phyloP scores from a whole-genome alignment of 1,139 yeast species.

The Lodderomyces orthopsilosis region DNA sequence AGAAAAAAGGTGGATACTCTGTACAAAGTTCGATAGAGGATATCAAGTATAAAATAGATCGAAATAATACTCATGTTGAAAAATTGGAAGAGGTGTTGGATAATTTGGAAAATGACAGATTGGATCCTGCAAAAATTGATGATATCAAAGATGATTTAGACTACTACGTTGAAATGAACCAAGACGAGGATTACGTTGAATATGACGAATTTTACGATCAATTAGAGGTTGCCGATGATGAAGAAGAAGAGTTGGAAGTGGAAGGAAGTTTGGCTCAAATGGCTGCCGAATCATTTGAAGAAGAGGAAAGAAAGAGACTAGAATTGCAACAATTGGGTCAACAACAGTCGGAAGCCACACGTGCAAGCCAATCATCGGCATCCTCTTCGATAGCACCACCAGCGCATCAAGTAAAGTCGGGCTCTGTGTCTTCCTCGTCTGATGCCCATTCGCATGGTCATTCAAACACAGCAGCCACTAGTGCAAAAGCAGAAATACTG shows the following conservation, averaged over 20 bases:
- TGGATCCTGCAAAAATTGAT: slow-evolving; percentile 79
- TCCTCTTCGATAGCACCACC: slow-evolving; percentile 4
- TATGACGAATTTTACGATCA: slow-evolving; percentile 93
- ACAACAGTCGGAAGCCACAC: slow-evolving; percentile 8
- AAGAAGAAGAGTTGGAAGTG: slow-evolving; percentile 34
- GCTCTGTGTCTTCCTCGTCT: slow-evolving; percentile 3
- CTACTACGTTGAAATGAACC: slow-evolving; percentile 92
- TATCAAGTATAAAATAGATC: slow-evolving; percentile 60
- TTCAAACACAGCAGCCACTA: background rate
- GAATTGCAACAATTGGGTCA: slow-evolving; percentile 6
- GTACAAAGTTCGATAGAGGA: slow-evolving; percentile 57
- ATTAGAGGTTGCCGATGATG: slow-evolving; percentile 66
- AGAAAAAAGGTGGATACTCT: slow-evolving; percentile 46
- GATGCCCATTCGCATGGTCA: background rate
- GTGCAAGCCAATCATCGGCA: slow-evolving; percentile 4
- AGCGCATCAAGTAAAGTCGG: background rate
- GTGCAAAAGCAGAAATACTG: background rate
- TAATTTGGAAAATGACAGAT: slow-evolving; percentile 75
- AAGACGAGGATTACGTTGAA: slow-evolving; percentile 93
- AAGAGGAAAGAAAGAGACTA: slow-evolving; percentile 11
- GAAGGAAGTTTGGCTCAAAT: slow-evolving; percentile 28
- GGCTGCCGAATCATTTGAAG: slow-evolving; percentile 25
- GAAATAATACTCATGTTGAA: slow-evolving; percentile 77
- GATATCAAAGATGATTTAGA: slow-evolving; percentile 86
- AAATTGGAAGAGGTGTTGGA: slow-evolving; percentile 77